Base-by-base conservation (phyloP, 1,139 yeast species). In the Kodamaea ohmeri region DNA sequence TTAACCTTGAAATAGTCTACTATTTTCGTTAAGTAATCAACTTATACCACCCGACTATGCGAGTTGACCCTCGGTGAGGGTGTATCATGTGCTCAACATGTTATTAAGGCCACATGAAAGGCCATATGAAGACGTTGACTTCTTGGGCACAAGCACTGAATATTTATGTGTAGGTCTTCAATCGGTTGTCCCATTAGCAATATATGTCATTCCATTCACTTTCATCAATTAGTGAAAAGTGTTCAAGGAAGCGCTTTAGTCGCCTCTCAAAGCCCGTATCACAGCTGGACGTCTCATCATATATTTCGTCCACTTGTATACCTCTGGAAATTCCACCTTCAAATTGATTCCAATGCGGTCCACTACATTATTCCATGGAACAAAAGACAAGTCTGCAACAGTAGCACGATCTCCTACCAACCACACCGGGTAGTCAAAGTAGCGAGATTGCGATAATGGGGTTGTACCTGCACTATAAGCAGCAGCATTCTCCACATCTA, bases 291-390 rank as follows among this genome's bases (percentile, higher is more conserved):
- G 74, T 64, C 90, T 76, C 94, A 85, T 84, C 94, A 85, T 85
- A 52, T 80, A 80, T 58, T 83, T 83, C 11, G 96, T 90, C 97
- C 97, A 90, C 60, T 88, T 88, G 68, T 86, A 89, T 38, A 89
- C 96, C 63, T 90, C 97, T 2, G 97, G 97, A 59, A 87, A 88
- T 59, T 90, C 97, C 18, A 78, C 76, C 58, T 84, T 83, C 52
- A 90, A 75, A 55, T 85, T 87, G 48, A 90, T 87, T 11, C 96
- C 97, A 42, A 90, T 85, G 52, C 96, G 71, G 60, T 87, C 96
- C 35, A 89, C 96, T 16, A 90, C 96, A 55, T 89, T 90, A 61
- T 90, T 90, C 97, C 97, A 90, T 9, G 97, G 95, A 22, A 89
- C 96, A 65, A 89, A 90, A 18, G 92, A 79, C 53, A 90, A 71